Evolutionary conservation across 257 asterid species (phyloP).

Genomic region (Solanum raphanifolium): DNA sequence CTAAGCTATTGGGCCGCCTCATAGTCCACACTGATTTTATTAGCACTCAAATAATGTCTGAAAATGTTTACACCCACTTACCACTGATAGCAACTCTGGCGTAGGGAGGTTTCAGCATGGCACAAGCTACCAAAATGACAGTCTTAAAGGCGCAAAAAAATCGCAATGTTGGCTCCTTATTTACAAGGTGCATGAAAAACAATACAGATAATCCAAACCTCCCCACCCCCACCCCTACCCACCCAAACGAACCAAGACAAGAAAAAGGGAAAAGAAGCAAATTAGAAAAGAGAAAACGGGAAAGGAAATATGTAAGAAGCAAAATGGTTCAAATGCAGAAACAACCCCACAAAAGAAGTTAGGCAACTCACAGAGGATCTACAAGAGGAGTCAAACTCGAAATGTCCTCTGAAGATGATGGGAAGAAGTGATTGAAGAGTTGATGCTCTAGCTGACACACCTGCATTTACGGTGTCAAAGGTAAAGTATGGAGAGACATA

Average conservation of each 20-base stretch:
- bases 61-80: neutral
- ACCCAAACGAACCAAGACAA: neutral
- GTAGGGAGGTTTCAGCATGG: neutral
- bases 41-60: neutral
- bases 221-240: neutral
- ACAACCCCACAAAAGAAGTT: slow-evolving; percentile 5
- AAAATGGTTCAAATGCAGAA: neutral
- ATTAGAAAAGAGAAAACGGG: neutral
- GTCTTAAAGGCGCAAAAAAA: neutral
- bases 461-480: slow-evolving; percentile 32
- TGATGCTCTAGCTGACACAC: slow-evolving; percentile 95
- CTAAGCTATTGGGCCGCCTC: neutral
- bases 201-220: neutral
- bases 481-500: neutral
- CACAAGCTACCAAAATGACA: neutral
- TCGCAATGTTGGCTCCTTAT: neutral
- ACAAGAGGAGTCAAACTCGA: slow-evolving; percentile 85
- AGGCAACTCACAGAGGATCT: slow-evolving; percentile 77
- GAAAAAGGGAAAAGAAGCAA: neutral
- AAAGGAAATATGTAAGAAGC: neutral
- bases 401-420: slow-evolving; percentile 87
- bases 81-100: neutral
- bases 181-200: neutral
- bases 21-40: neutral
- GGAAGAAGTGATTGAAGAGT: slow-evolving; percentile 92